phyloP scores from a whole-genome alignment of 1,284 basidiomycete genomes.

The Chalciporus sp. region DNA sequence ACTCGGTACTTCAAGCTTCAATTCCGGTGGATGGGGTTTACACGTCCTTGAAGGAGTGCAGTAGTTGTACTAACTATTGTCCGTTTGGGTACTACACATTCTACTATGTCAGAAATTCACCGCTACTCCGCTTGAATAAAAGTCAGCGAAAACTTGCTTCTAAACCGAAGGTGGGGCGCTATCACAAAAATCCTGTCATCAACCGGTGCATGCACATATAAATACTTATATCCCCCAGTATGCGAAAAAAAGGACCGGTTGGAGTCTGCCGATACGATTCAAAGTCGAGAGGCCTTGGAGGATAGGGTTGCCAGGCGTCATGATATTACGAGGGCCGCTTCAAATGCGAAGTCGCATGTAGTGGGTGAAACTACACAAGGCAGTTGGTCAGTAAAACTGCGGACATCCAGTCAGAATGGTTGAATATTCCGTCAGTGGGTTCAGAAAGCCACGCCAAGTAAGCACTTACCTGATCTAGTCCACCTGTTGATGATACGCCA shows the following conservation, averaged over 20 bases:
- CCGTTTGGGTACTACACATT: neutral
- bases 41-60: neutral
- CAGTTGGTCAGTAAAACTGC: slow-evolving; percentile 26
- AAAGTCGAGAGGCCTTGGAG: neutral
- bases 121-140: neutral
- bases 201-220: neutral
- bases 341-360: slow-evolving; percentile 6
- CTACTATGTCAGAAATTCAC: neutral
- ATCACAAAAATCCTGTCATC: neutral
- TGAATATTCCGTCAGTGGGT: neutral
- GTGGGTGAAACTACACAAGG: slow-evolving; percentile 4
- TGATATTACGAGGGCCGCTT: slow-evolving; percentile 6
- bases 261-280: neutral
- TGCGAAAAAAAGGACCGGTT: neutral
- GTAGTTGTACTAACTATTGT: too few relatives aligned
- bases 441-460: neutral
- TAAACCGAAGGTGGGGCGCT: neutral
- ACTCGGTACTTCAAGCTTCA: too few relatives aligned
- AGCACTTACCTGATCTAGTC: slow-evolving; percentile 25
- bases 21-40: too few relatives aligned
- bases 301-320: neutral
- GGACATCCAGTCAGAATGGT: neutral
- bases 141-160: neutral
- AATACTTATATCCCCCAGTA: neutral
- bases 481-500: slow-evolving; percentile 17